phyloP scores from a whole-genome alignment of 2,329 filamentous ascomycete species.

The Monosporascus cannonballus region DNA sequence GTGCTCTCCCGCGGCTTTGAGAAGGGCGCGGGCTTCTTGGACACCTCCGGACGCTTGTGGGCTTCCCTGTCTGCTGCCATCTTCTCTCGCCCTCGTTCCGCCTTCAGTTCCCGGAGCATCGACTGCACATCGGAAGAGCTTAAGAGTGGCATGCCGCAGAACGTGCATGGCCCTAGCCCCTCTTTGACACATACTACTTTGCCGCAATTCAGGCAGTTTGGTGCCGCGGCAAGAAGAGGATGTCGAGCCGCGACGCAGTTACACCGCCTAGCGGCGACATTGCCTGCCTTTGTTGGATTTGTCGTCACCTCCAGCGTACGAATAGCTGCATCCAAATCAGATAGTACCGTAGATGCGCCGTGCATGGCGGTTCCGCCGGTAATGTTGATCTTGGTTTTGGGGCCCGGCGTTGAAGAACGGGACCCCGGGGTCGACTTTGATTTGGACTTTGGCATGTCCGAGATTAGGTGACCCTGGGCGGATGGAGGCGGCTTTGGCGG shows the following conservation, averaged over 20 bases:
- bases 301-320: constrained; percentile 85
- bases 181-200: constrained; percentile 95
- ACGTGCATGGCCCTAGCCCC: constrained; percentile 89
- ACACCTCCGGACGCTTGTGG: constrained; percentile 61
- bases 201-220: constrained; percentile 87
- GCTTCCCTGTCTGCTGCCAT: constrained; percentile 73
- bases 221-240: constrained; percentile 81
- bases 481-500: constrained; percentile 55
- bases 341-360: constrained; percentile 67
- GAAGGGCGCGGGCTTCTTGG: constrained; percentile 55
- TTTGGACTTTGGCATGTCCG: constrained; percentile 63
- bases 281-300: constrained; percentile 63
- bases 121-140: constrained; percentile 67
- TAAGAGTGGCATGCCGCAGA: constrained; percentile 72
- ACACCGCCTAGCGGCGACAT: constrained; percentile 61
- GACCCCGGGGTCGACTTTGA: constrained; percentile 46
- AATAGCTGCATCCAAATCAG: constrained; percentile 74
- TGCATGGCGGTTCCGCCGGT: constrained; percentile 77
- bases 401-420: constrained; percentile 44
- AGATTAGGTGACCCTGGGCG: constrained; percentile 73
- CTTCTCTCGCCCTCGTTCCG: constrained; percentile 80
- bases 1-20: constrained; percentile 36
- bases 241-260: constrained; percentile 85
- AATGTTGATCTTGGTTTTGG: constrained; percentile 64
- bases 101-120: constrained; percentile 77